These are phyloP conservation scores for Tetraselmis striata DNA, from an alignment of 139 green algal genomes.

Conservation along the genomic window DNA sequence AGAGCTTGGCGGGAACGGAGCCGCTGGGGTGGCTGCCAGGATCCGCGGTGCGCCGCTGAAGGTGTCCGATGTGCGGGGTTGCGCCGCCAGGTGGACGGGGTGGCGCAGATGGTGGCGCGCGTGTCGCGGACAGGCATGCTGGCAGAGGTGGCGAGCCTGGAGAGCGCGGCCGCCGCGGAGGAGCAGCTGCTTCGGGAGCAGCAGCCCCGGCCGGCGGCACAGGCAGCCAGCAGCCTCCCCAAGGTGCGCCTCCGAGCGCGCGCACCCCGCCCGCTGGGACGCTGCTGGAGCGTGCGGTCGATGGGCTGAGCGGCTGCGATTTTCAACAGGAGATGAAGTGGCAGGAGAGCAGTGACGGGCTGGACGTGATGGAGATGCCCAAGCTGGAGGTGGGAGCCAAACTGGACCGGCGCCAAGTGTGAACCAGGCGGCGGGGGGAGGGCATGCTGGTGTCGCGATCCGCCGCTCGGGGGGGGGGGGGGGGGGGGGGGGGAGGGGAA, in stretches of 20 bases:
- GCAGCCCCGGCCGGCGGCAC: background rate
- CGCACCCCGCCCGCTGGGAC: no score
- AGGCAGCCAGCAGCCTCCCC: background rate
- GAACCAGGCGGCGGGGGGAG: no score
- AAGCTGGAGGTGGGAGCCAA: slow-evolving; percentile 4
- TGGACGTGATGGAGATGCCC: slow-evolving; percentile 8
- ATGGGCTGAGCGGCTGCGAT: no score
- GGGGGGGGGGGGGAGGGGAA: no score
- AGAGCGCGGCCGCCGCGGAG: background rate
- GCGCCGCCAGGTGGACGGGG: slow-evolving; percentile 41
- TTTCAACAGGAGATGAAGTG: background rate
- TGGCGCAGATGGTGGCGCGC: slow-evolving; percentile 68
- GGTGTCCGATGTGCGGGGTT: no score
- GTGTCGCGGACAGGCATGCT: slow-evolving; percentile 3
- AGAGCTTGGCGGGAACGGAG: no score
- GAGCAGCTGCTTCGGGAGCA: background rate
- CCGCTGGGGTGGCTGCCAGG: no score
- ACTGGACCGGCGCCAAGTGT: no score
- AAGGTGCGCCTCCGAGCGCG: background rate
- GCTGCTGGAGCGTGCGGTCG: no score
- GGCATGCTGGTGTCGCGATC: no score
- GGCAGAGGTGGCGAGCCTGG: background rate
- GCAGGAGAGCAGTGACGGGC: slow-evolving; percentile 2
- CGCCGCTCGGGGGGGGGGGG: no score
- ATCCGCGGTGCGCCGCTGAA: no score